Evolutionary conservation across 2,329 filamentous ascomycete species (phyloP).

Genomic region (Knoxdaviesia capensis): DNA sequence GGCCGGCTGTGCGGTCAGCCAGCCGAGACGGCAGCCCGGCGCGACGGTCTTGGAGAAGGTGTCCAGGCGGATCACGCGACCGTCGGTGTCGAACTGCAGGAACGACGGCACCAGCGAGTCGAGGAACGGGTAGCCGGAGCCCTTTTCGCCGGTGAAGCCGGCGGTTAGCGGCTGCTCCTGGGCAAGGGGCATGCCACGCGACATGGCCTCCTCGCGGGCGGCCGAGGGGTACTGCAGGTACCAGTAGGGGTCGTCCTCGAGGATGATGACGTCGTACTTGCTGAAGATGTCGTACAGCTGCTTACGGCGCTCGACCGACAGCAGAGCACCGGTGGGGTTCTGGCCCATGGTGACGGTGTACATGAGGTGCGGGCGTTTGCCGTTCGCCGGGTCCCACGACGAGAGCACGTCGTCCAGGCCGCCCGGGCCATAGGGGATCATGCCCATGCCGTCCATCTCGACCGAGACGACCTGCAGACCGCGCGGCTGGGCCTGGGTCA

Average conservation of each 20-base stretch:
- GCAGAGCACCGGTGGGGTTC: slow-evolving; percentile 64
- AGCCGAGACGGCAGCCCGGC: slow-evolving; percentile 74
- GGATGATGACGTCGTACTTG: slow-evolving; percentile 72
- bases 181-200: slow-evolving; percentile 16
- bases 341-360: slow-evolving; percentile 77
- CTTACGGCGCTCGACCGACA: slow-evolving; percentile 52
- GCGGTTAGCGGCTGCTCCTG: slow-evolving; percentile 11
- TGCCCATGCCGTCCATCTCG: slow-evolving; percentile 58
- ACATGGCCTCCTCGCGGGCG: slow-evolving; percentile 26
- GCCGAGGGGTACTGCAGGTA: slow-evolving; percentile 76
- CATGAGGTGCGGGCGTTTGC: slow-evolving; percentile 62
- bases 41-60: slow-evolving; percentile 90
- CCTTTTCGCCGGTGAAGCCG: slow-evolving; percentile 12
- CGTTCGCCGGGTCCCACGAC: slow-evolving; percentile 60
- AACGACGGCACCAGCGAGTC: slow-evolving; percentile 73
- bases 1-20: slow-evolving; percentile 69
- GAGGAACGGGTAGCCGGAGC: slow-evolving; percentile 54
- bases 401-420: slow-evolving; percentile 59
- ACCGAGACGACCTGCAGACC: slow-evolving; percentile 58
- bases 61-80: slow-evolving; percentile 73
- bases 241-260: slow-evolving; percentile 95
- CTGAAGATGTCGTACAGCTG: slow-evolving; percentile 66
- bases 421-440: slow-evolving; percentile 52
- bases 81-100: slow-evolving; percentile 62
- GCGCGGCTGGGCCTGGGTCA: slow-evolving; percentile 44